phyloP scores from a whole-genome alignment of 129 eudicot genomes.

The Pulicaria dysenterica region DNA sequence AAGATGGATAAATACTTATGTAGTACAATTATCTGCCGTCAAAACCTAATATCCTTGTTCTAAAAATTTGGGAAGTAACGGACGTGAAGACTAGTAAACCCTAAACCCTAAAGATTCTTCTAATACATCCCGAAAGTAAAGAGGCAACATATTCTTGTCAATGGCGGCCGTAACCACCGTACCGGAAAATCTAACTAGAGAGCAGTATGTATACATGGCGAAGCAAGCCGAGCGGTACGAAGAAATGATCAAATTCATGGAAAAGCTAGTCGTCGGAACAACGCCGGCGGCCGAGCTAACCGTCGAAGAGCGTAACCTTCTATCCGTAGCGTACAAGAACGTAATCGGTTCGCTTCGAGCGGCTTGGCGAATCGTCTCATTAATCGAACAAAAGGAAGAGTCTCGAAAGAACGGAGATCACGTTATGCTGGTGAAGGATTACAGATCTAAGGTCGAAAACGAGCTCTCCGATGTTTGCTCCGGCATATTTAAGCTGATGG shows the following conservation, averaged over 20 bases:
- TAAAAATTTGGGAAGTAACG: too few species aligned
- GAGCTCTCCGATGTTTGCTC: constrained; percentile 54
- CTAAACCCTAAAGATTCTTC: neutral
- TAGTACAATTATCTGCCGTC: too few species aligned
- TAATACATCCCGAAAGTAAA: constrained; percentile 15
- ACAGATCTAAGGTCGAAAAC: constrained; percentile 59
- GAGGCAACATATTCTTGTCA: constrained; percentile 12
- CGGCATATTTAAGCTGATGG: constrained; percentile 56
- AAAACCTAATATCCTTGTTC: too few species aligned
- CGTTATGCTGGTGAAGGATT: constrained; percentile 59
- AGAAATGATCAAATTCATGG: constrained; percentile 71
- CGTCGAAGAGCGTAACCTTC: constrained; percentile 77
- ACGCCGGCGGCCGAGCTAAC: constrained; percentile 56
- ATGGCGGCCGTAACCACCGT: constrained; percentile 33
- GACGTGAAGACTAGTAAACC: too few species aligned
- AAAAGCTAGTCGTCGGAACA: constrained; percentile 49
- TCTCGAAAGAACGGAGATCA: constrained; percentile 68
- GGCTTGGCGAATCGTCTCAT: constrained; percentile 77
- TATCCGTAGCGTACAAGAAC: constrained; percentile 72
- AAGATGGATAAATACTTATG: too few species aligned
- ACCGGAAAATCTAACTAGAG: constrained; percentile 52
- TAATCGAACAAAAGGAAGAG: constrained; percentile 79
- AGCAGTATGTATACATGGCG: constrained; percentile 68
- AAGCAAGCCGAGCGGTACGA: constrained; percentile 76
- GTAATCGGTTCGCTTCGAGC: constrained; percentile 87